Evolutionary conservation across 108 stramenopile genomes (phyloP).

Genomic region (Skeletonema marinoi): DNA sequence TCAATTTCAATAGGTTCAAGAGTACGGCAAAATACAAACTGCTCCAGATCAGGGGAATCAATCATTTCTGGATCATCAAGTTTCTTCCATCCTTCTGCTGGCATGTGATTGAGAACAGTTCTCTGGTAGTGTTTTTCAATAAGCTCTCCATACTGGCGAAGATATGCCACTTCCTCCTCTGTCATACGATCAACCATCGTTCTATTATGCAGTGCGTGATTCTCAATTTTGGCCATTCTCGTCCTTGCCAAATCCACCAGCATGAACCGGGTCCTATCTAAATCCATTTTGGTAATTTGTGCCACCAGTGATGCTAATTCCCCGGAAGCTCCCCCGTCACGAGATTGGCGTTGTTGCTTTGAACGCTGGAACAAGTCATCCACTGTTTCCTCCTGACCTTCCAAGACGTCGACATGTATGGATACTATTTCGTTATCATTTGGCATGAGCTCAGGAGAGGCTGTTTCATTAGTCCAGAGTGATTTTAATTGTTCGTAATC

Average conservation of each 20-base stretch:
- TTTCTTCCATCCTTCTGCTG: constrained; percentile 68
- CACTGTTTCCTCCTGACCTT: constrained; percentile 62
- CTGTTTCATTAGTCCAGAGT: constrained; percentile 64
- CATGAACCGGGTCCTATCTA: constrained; percentile 71
- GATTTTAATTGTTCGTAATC: constrained; percentile 65
- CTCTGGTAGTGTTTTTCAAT: constrained; percentile 61
- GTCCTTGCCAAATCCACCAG: constrained; percentile 65
- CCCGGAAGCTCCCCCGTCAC: constrained; percentile 38
- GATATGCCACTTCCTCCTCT: constrained; percentile 61
- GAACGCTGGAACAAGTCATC: constrained; percentile 50
- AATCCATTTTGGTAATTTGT: constrained; percentile 67
- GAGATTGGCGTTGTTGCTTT: constrained; percentile 4
- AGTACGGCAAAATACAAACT: constrained; percentile 67
- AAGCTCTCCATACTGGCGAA: constrained; percentile 62
- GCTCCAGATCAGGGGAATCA: constrained; percentile 61
- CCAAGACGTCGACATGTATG: constrained; percentile 47
- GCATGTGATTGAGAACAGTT: constrained; percentile 71
- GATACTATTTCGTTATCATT: constrained; percentile 59
- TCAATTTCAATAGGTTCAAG: constrained; percentile 55
- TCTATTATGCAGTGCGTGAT: constrained; percentile 68
- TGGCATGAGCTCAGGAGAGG: constrained; percentile 68
- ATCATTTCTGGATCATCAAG: constrained; percentile 80
- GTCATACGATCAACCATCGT: constrained; percentile 70
- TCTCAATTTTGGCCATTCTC: constrained; percentile 78
- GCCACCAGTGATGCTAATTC: constrained; percentile 60